Evolutionary conservation across 345 rosid species (phyloP).

Genomic region (Leavenworthia alabamica): DNA sequence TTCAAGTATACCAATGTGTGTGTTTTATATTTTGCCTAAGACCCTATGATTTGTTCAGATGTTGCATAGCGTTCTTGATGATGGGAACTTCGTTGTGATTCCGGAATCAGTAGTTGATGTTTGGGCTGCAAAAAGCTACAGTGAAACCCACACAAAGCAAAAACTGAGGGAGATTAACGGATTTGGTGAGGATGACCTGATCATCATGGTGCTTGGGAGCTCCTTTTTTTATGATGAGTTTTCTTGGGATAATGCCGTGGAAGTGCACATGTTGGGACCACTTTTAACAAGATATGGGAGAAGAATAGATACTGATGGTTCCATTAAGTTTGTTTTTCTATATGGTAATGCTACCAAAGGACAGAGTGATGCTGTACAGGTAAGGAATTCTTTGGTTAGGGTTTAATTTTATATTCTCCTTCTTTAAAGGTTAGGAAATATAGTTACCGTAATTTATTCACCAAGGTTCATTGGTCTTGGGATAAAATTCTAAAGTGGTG

Average conservation of each 20-base stretch:
- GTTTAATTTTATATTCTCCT: neutral
- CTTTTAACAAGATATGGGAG: conserved; percentile 66
- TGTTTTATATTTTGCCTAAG: conserved; percentile 30
- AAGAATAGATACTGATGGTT: conserved; percentile 47
- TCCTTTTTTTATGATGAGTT: conserved; percentile 68
- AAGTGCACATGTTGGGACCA: conserved; percentile 75
- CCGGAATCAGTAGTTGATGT: conserved; percentile 89
- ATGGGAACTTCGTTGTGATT: conserved; percentile 93
- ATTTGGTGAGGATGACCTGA: conserved; percentile 53
- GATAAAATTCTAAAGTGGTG: conserved; percentile 6
- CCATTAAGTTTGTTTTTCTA: conserved; percentile 74
- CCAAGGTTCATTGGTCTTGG: conserved; percentile 13
- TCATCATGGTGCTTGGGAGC: conserved; percentile 80
- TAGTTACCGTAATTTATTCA: neutral
- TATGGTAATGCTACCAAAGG: conserved; percentile 78
- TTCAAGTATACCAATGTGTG: conserved; percentile 2
- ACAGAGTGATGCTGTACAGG: conserved; percentile 66
- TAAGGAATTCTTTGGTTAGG: conserved; percentile 27
- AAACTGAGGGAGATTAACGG: conserved; percentile 57
- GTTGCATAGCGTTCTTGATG: conserved; percentile 82
- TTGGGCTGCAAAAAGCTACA: conserved; percentile 81
- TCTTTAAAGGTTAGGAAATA: neutral
- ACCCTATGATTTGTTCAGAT: conserved; percentile 51
- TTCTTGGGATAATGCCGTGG: conserved; percentile 82
- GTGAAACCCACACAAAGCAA: conserved; percentile 49